Evolutionary conservation across 768 basidiomycete species (phyloP), one percentile per base, ranked within the genome.

Genomic region (Mycena indigotica): DNA sequence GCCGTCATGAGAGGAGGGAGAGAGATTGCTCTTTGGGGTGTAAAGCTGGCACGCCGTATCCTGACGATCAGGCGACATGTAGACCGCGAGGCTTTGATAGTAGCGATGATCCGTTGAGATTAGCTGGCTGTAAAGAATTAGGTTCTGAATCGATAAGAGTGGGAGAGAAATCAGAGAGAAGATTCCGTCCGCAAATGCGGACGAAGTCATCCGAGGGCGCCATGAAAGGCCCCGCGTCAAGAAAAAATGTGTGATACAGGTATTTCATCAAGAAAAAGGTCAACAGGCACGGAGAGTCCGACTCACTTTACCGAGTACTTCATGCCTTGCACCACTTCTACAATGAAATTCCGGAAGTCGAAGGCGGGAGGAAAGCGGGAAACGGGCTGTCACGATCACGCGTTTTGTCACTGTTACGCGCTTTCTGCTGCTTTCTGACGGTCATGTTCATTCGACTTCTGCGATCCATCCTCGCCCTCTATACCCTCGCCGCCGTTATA

Each of bases 401-500:
- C 32, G 32, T 35, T 35, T 17, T 35, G 32, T 35, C 17, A 35
- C 32, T 8, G 41, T 44, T 13, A 38, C 35, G n/a, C 35, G 41
- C 50, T 52, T 55, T n/a, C n/a, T n/a, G n/a, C n/a, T n/a, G 44
- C 15, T 62, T 17, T 21, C 21, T 5, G 13, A 24, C 46, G 6
- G 25, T 26, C 46, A 48, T 48, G 46, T 51, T 69, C 24, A 48
- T 67, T 21, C 69, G 67, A 29, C 10, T 66, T 44, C 32, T 70
- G 29, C 70, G 73, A 55, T 55, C 70, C 40, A 65, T 70, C 38
- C 50, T 74, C 21, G 55, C 72, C 29, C 56, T 72, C 52, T 80
- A 80, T 62, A 63, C 77, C 21, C 57, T 66, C 6, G 52, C 75
- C 19, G 76, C 80, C 5, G 75, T 81, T 29, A 58, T 80, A 26